phyloP scores from a whole-genome alignment of 495 filamentous ascomycete species.

The Penicillium paxilli region DNA sequence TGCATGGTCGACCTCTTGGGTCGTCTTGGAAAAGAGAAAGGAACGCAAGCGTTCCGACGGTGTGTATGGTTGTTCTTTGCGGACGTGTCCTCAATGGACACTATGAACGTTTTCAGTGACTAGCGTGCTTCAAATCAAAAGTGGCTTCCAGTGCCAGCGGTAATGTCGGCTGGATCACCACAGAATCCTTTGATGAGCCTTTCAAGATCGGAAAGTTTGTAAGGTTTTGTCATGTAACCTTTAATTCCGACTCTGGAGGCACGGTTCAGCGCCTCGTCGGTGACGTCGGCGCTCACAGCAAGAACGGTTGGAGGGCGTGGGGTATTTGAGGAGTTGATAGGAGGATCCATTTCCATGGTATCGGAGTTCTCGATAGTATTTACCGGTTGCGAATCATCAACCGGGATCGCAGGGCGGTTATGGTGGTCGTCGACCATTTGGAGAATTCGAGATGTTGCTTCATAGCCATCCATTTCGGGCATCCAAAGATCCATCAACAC shows the following conservation, averaged over 20 bases:
- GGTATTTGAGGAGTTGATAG: neutral
- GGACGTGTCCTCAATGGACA: too few relatives aligned
- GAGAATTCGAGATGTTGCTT: conserved; percentile 69
- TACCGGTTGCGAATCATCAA: conserved; percentile 2
- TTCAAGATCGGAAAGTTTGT: conserved; percentile 71
- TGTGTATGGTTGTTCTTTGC: conserved; percentile 13
- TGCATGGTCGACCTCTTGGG: conserved; percentile 3
- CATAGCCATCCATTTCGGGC: conserved; percentile 80
- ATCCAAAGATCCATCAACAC: conserved; percentile 88
- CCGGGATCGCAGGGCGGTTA: conserved; percentile 13
- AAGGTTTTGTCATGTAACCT: conserved; percentile 79
- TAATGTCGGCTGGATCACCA: conserved; percentile 14
- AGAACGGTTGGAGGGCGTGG: conserved; percentile 51
- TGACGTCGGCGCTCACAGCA: conserved; percentile 78
- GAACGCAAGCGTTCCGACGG: neutral
- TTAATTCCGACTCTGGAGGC: conserved; percentile 70
- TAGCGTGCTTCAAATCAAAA: neutral
- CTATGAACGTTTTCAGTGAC: too few relatives aligned
- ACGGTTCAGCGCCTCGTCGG: conserved; percentile 61
- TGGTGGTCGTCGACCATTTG: conserved; percentile 46
- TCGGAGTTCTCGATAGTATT: conserved; percentile 6
- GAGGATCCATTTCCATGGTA: conserved; percentile 26
- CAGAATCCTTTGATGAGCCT: conserved; percentile 66
- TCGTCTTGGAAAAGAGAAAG: neutral
- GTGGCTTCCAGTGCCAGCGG: neutral